phyloP scores from a whole-genome alignment of 345 rosid genomes.

The Heritiera fomes region DNA sequence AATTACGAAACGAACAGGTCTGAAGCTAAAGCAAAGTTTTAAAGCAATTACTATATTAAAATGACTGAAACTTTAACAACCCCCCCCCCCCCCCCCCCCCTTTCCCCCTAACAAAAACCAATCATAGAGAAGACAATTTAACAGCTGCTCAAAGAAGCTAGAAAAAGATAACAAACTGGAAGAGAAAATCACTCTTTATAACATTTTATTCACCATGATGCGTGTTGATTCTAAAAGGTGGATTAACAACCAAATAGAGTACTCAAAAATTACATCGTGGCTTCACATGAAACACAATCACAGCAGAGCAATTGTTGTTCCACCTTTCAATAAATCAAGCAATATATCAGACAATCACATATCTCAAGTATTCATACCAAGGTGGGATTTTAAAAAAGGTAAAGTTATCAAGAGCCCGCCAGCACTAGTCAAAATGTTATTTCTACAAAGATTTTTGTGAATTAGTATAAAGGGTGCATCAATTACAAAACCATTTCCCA shows the following conservation, averaged over 20 bases:
- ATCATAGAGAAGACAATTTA: not conserved
- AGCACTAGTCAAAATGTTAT: not conserved
- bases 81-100: too few relatives aligned
- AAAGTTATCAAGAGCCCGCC: not conserved
- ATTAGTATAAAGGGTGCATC: not conserved
- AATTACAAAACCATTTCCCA: not conserved
- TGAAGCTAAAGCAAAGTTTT: not conserved
- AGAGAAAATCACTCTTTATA: slow-evolving; percentile 2
- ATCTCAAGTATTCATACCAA: not conserved
- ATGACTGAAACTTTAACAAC: not conserved
- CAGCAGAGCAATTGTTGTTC: not conserved
- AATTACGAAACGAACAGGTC: not conserved
- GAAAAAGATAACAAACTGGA: not conserved
- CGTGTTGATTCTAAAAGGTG: not conserved
- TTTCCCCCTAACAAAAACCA: not conserved
- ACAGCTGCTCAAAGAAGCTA: not conserved
- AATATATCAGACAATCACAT: not conserved
- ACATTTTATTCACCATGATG: slow-evolving; percentile 6
- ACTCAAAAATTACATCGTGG: slow-evolving; percentile 1
- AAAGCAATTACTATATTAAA: not conserved
- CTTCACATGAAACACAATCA: slow-evolving; percentile 13
- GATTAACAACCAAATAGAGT: slow-evolving; percentile 1
- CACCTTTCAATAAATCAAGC: not conserved
- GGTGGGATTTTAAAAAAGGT: not conserved
- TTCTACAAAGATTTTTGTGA: not conserved